Evolutionary conservation across 1,284 basidiomycete species (phyloP).

Genomic region (Leucocoprinus gongylophorus): DNA sequence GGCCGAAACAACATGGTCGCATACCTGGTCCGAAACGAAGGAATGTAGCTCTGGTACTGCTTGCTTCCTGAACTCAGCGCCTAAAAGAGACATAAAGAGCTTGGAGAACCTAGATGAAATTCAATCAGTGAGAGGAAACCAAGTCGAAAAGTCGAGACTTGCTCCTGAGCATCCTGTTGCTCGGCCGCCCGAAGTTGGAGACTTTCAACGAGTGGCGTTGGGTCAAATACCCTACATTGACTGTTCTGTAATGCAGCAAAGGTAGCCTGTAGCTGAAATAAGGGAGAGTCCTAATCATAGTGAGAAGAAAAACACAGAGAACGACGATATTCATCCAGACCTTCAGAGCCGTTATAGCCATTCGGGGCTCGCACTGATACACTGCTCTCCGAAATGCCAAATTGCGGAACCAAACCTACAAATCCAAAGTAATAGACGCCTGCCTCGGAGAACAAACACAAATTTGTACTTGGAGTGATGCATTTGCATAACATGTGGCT

Average conservation of each 20-base stretch:
- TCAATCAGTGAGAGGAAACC: neutral
- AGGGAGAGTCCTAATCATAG: slow-evolving; percentile 51
- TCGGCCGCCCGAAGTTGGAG: slow-evolving; percentile 71
- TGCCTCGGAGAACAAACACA: slow-evolving; percentile 1
- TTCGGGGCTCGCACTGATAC: slow-evolving; percentile 50
- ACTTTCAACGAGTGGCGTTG: slow-evolving; percentile 74
- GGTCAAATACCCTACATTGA: slow-evolving; percentile 67
- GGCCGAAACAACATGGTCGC: slow-evolving; percentile 3
- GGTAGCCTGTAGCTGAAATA: slow-evolving; percentile 67
- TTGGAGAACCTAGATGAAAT: slow-evolving; percentile 71
- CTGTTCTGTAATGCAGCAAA: slow-evolving; percentile 80
- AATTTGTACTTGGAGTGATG: slow-evolving; percentile 74
- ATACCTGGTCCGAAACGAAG: slow-evolving; percentile 65
- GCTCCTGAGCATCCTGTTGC: slow-evolving; percentile 96
- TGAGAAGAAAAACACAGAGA: neutral
- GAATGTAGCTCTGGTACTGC: slow-evolving; percentile 50
- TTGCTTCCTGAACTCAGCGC: slow-evolving; percentile 78
- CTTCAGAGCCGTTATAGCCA: slow-evolving; percentile 46
- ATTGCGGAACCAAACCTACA: slow-evolving; percentile 68
- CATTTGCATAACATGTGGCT: slow-evolving; percentile 91
- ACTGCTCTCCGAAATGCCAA: slow-evolving; percentile 59
- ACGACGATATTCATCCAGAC: slow-evolving; percentile 27
- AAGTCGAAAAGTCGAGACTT: slow-evolving; percentile 18
- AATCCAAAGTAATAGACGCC: neutral
- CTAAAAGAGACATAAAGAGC: slow-evolving; percentile 84